Percentiles rank a stretch among this genome's conserved stretches.
These are phyloP conservation scores for Salix arbutifolia DNA, from an alignment of 345 rosid genomes.

Conservation along the genomic window DNA sequence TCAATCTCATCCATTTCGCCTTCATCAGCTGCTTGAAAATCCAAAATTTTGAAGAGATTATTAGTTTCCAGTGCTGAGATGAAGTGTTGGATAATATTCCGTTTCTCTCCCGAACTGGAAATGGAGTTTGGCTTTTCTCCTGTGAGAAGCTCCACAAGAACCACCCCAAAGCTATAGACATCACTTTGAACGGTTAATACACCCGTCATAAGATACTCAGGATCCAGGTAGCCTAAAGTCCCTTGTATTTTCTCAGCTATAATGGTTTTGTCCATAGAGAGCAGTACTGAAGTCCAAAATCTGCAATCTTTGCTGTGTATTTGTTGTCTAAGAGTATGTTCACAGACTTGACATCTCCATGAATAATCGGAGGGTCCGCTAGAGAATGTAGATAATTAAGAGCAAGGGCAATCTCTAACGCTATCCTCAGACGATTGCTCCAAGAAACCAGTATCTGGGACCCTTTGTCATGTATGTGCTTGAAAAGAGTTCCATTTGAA, in stretches of 20 bases:
- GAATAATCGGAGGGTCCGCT: slow-evolving; percentile 35
- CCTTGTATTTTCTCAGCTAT: slow-evolving; percentile 20
- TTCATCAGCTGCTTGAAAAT: not conserved
- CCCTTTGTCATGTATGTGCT: slow-evolving; percentile 19
- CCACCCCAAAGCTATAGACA: slow-evolving; percentile 35
- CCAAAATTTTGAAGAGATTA: not conserved
- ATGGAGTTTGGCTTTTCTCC: slow-evolving; percentile 6
- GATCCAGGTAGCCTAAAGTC: slow-evolving; percentile 35
- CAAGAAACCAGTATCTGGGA: slow-evolving; percentile 9
- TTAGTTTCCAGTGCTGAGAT: not conserved
- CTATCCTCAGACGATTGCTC: slow-evolving; percentile 20
- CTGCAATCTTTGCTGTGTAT: slow-evolving; percentile 26
- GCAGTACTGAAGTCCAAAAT: slow-evolving; percentile 34
- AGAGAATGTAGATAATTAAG: slow-evolving; percentile 34
- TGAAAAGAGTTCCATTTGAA: slow-evolving; percentile 23
- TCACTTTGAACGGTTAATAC: slow-evolving; percentile 25
- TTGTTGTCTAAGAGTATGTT: slow-evolving; percentile 34
- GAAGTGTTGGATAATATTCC: slow-evolving; percentile 12
- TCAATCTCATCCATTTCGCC: not conserved
- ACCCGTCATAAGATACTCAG: slow-evolving; percentile 29
- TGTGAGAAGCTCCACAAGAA: slow-evolving; percentile 31
- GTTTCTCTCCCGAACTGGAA: not conserved
- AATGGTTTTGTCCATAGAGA: slow-evolving; percentile 8
- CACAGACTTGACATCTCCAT: slow-evolving; percentile 29
- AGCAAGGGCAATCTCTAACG: slow-evolving; percentile 29